Conservation (phyloP, 768 basidiomycete genomes). For the Hygrocybe coccinea region DNA sequence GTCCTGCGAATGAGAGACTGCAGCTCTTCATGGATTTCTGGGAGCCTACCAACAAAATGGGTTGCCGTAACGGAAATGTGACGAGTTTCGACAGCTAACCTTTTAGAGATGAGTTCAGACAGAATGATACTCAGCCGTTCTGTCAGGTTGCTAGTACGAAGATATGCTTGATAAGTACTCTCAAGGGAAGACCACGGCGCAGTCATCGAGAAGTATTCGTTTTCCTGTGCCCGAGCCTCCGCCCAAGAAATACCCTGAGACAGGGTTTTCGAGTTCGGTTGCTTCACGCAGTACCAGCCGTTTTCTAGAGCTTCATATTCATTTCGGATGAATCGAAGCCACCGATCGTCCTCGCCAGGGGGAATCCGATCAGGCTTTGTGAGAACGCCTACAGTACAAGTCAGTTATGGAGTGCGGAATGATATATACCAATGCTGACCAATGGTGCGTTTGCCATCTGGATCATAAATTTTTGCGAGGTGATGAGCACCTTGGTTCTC, state of each 20-base stretch:
- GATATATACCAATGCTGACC: constrained; percentile 38
- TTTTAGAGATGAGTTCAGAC: constrained; percentile 56
- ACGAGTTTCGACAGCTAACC: constrained; percentile 42
- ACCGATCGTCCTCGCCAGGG: constrained; percentile 46
- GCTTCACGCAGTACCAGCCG: constrained; percentile 59
- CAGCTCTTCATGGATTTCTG: constrained; percentile 57
- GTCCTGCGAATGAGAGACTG: constrained; percentile 40
- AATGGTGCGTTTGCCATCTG: constrained; percentile 61
- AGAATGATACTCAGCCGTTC: constrained; percentile 55
- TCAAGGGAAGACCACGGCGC: constrained; percentile 56
- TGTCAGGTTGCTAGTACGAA: constrained; percentile 55
- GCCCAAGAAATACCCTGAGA: constrained; percentile 52
- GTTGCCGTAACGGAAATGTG: too few species aligned
- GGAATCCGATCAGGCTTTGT: constrained; percentile 72
- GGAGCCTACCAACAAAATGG: constrained; percentile 46
- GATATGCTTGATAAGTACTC: constrained; percentile 41
- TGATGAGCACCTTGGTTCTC: constrained; percentile 73
- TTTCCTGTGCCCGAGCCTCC: constrained; percentile 53
- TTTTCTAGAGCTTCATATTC: constrained; percentile 48
- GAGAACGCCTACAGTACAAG: constrained; percentile 48
- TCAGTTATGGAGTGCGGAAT: neutral
- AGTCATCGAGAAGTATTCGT: constrained; percentile 49
- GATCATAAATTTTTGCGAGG: constrained; percentile 58
- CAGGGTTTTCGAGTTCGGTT: constrained; percentile 48
- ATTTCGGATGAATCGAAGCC: constrained; percentile 55